These are phyloP conservation scores for Fusarium albidum DNA, from an alignment of 2,329 filamentous ascomycete genomes.

Conservation along the genomic window DNA sequence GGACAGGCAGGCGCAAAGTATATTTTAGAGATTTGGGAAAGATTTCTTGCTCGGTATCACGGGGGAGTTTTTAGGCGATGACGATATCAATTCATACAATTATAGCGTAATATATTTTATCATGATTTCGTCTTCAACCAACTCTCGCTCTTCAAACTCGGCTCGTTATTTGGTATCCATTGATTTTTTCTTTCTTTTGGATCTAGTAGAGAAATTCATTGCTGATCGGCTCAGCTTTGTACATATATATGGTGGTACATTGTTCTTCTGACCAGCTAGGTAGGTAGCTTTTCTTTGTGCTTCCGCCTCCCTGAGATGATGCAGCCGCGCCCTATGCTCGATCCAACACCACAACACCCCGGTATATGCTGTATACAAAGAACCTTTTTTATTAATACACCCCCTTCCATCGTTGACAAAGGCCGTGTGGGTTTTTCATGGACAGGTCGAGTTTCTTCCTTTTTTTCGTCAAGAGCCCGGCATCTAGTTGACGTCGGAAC, in stretches of 20 bases:
- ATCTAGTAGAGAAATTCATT: constrained; percentile 33
- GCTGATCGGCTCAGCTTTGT: constrained; percentile 13
- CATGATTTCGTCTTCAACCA: neutral
- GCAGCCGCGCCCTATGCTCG: constrained; percentile 17
- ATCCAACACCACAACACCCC: constrained; percentile 3
- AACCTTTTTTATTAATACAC: constrained; percentile 39
- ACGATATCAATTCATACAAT: constrained; percentile 10
- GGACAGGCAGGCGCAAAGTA: constrained; percentile 7
- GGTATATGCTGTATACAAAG: constrained; percentile 31
- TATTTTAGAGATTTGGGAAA: constrained; percentile 21
- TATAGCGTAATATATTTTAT: constrained; percentile 14
- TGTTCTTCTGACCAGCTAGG: constrained; percentile 16
- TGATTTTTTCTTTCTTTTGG: constrained; percentile 26
- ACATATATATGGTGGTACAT: constrained; percentile 32
- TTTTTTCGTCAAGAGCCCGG: neutral
- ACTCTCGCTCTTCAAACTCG: neutral
- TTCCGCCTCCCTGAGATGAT: constrained; percentile 18
- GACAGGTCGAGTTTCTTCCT: too few relatives aligned
- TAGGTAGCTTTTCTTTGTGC: too few relatives aligned
- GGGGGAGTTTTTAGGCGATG: constrained; percentile 29
- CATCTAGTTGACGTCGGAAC: constrained; percentile 44
- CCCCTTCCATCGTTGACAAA: constrained; percentile 5
- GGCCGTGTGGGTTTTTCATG: too few relatives aligned
- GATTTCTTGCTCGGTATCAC: neutral
- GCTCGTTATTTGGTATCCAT: constrained; percentile 11